Conservation (phyloP, 192 early-diverging fungal genomes). For the Endogone sp. region DNA sequence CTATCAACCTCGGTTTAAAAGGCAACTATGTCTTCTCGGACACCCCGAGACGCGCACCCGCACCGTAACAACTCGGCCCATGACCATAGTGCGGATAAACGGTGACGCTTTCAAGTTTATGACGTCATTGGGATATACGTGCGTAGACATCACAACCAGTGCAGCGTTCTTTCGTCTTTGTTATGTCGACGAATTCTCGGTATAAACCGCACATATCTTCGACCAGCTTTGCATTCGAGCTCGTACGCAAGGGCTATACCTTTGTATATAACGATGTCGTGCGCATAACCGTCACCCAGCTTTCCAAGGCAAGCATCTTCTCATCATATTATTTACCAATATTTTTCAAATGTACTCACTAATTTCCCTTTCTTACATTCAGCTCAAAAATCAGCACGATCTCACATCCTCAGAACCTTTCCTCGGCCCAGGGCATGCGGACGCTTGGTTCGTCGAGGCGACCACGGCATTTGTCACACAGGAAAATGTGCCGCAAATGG, state of each 20-base stretch:
- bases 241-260: conserved; percentile 57
- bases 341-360: background rate
- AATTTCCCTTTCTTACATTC: background rate
- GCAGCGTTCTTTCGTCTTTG: too few species aligned
- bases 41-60: conserved; percentile 69
- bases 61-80: conserved; percentile 57
- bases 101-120: conserved; percentile 69
- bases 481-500: conserved; percentile 48
- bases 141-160: too few species aligned
- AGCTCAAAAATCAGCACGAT: conserved; percentile 42
- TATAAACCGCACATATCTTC: background rate
- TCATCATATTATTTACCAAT: background rate
- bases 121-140: conserved; percentile 69
- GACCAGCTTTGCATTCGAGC: conserved; percentile 55
- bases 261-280: conserved; percentile 52
- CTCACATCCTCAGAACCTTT: conserved; percentile 39
- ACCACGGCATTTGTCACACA: conserved; percentile 43
- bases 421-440: conserved; percentile 25
- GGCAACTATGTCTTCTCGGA: conserved; percentile 58
- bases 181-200: background rate
- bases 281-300: conserved; percentile 56
- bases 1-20: conserved; percentile 17
- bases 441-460: conserved; percentile 62
- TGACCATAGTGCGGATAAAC: conserved; percentile 55
- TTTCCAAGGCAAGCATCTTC: conserved; percentile 38